A percentile compares a stretch with the other conserved stretches of the same genome.
Evolutionary conservation across 2,329 filamentous ascomycete genomes (phyloP).

Genomic region (Monascus ruber): DNA sequence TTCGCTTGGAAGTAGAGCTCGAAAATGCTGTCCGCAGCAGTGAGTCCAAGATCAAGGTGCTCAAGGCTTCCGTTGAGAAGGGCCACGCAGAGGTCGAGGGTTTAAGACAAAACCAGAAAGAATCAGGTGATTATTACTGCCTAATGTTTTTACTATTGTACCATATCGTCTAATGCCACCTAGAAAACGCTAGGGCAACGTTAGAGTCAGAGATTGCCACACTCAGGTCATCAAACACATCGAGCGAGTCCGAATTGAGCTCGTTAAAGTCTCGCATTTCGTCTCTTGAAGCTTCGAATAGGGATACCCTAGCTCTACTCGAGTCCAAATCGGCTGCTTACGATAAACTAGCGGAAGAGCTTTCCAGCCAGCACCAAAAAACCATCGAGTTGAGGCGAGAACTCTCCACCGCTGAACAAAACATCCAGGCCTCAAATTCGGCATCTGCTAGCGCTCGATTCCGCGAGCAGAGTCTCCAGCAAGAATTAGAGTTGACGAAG

Average conservation of each 20-base stretch:
- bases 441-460: constrained; percentile 74
- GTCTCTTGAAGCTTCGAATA: constrained; percentile 81
- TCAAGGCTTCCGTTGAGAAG: constrained; percentile 73
- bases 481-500: constrained; percentile 79
- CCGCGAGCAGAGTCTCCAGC: constrained; percentile 77
- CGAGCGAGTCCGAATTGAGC: constrained; percentile 55
- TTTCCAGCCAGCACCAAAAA: constrained; percentile 81
- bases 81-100: constrained; percentile 74
- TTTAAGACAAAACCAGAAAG: constrained; percentile 65
- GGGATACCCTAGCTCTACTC: constrained; percentile 77
- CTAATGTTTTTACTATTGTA: not conserved
- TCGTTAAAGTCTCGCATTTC: constrained; percentile 71
- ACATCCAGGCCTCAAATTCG: constrained; percentile 69
- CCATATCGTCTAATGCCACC: constrained; percentile 9
- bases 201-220: constrained; percentile 73
- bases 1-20: constrained; percentile 81
- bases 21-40: constrained; percentile 78
- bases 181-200: constrained; percentile 64
- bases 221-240: constrained; percentile 62
- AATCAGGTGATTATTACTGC: constrained; percentile 53
- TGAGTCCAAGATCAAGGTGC: constrained; percentile 69
- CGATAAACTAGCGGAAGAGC: constrained; percentile 72
- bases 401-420: constrained; percentile 68
- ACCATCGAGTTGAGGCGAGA: constrained; percentile 74
- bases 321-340: constrained; percentile 83